These are phyloP conservation scores for Fusarium brevicatenulatum DNA, from an alignment of 2,329 filamentous ascomycete species.

Conservation along the genomic window DNA sequence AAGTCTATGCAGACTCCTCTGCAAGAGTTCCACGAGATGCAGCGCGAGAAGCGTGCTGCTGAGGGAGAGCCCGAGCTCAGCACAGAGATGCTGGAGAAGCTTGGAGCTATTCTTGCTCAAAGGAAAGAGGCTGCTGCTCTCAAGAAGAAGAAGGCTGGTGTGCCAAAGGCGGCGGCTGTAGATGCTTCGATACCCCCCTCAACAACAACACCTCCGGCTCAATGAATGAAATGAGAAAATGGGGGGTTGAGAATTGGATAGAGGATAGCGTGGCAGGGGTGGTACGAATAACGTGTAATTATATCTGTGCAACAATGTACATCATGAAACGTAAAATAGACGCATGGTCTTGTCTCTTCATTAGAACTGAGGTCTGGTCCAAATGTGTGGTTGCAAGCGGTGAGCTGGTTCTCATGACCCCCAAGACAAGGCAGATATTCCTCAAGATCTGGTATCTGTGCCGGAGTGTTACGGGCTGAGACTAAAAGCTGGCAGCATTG, in stretches of 20 bases:
- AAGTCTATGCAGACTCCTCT: constrained; percentile 64
- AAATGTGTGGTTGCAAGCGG: neutral
- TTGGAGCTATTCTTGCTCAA: constrained; percentile 69
- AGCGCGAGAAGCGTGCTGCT: constrained; percentile 61
- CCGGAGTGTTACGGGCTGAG: neutral
- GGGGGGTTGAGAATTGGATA: constrained; percentile 14
- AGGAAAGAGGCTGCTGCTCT: constrained; percentile 58
- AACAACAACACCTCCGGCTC: constrained; percentile 29
- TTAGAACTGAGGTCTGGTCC: neutral
- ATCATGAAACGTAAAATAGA: constrained; percentile 47
- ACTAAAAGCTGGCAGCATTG: neutral
- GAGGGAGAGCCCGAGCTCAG: constrained; percentile 66
- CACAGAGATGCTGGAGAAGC: constrained; percentile 68
- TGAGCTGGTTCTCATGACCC: neutral
- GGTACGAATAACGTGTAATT: constrained; percentile 45
- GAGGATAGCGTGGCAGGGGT: constrained; percentile 24
- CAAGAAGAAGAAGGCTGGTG: constrained; percentile 52
- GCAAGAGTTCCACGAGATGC: constrained; percentile 67
- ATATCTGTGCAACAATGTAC: constrained; percentile 48
- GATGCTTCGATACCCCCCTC: constrained; percentile 33
- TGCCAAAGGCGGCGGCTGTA: constrained; percentile 46
- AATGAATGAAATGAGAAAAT: constrained; percentile 23
- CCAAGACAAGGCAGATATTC: neutral
- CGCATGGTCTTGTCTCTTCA: constrained; percentile 37
- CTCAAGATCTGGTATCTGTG: neutral